Base-by-base conservation (phyloP, 2,329 filamentous ascomycete species). In the Nigrospora sphaerica region DNA sequence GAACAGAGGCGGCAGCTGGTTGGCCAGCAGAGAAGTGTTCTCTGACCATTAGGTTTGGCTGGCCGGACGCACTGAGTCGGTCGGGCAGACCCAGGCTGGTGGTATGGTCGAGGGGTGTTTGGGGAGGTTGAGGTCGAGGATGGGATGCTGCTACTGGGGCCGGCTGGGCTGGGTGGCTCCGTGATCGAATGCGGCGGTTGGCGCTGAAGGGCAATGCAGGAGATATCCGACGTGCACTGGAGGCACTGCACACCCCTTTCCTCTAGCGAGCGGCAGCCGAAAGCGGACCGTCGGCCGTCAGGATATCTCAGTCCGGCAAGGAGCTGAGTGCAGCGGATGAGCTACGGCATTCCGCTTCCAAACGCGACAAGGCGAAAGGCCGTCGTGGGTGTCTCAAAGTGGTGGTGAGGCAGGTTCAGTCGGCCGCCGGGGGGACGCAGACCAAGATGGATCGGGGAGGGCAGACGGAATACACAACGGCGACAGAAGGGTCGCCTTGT, bases 11-110 rank as follows among this genome's bases (percentile, higher is more conserved):
- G 43, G 39, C 72, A 62, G 75, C 73, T 67, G 76, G 74, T 73
- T 74, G 71, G 70, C 77, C 78, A 74, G 75, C 74, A 67, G 76
- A 73, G 66, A 70, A 68, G 64, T 69, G 70, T 65, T 80, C 73
- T 64, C 69, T 71, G 65, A 71, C 69, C 75, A 78, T 78, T 66
- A 60, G 62, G 60, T 53, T 31, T 28, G 40, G 32, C 28, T 32
- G 28, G 40, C 11, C 40, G 40, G 7, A 28, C 4, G 23, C 23
- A 28, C 32, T n/a, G 42, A 43, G 39, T 49, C 48, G 45, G 38
- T 44, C 47, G 41, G 47, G 40, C 41, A 53, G 53, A 45, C 41
- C 41, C 45, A 38, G 44, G 41, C 23, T 42, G 19, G 12, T 16
- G 34, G 13, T 28, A 28, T 28, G 23, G 23, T 6, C 23, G 23